Conservation (phyloP, 139 green algal species). For the Picochlorum sp. region DNA sequence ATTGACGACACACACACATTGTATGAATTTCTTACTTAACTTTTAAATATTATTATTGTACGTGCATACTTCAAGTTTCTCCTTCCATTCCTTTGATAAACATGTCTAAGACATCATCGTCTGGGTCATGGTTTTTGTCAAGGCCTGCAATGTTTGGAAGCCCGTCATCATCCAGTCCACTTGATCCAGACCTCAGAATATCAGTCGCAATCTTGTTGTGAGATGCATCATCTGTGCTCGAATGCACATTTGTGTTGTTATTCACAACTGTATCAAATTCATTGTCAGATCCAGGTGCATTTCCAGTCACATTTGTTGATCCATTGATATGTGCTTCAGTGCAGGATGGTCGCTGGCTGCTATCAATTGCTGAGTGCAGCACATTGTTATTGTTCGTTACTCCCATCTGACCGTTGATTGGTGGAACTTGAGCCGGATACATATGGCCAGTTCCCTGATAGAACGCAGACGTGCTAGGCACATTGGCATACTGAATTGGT, state of each 20-base stretch:
- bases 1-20: too few relatives aligned
- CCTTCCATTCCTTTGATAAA: slow-evolving; percentile 6
- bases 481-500: too few relatives aligned
- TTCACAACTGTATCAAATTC: not conserved
- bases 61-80: not conserved
- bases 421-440: not conserved
- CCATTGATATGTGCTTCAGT: not conserved
- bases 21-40: too few relatives aligned
- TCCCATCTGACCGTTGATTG: not conserved
- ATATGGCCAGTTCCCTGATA: too few relatives aligned
- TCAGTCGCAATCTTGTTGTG: not conserved
- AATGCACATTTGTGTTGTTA: not conserved
- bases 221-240: not conserved
- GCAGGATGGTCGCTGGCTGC: too few relatives aligned
- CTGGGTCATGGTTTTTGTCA: not conserved
- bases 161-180: not conserved
- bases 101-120: slow-evolving; percentile 1
- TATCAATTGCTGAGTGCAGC: too few relatives aligned
- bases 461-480: too few relatives aligned
- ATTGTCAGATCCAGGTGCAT: not conserved
- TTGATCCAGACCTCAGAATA: not conserved
- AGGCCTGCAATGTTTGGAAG: slow-evolving; percentile 1
- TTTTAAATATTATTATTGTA: too few relatives aligned
- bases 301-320: not conserved
- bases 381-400: not conserved